These are phyloP conservation scores for Colletotrichum plurivorum DNA, from an alignment of 2,329 filamentous ascomycete genomes.

Conservation along the genomic window DNA sequence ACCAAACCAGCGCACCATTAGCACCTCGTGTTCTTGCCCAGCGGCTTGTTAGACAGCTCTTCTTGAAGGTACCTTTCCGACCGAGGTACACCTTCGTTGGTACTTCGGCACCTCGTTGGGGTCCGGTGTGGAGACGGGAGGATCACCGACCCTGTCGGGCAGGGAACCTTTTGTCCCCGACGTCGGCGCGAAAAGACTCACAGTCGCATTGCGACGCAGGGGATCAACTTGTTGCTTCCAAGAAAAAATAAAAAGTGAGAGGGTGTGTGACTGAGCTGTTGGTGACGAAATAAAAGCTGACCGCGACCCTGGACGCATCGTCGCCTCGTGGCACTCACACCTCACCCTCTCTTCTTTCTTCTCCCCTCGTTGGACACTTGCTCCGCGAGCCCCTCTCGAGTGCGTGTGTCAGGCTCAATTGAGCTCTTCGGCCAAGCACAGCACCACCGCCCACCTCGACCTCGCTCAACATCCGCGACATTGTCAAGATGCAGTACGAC, in stretches of 20 bases:
- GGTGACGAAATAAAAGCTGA: constrained; percentile 36
- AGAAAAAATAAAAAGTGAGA: not conserved
- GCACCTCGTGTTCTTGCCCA: too few relatives aligned
- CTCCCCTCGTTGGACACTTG: not conserved
- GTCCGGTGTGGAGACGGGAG: constrained; percentile 27
- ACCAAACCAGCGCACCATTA: too few relatives aligned
- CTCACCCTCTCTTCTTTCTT: not conserved
- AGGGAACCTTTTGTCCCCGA: constrained; percentile 24
- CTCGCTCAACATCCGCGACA: too few relatives aligned
- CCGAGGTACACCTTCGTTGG: too few relatives aligned
- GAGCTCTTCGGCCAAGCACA: not conserved
- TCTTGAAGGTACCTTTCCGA: too few relatives aligned
- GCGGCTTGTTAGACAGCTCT: too few relatives aligned
- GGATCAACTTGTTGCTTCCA: not conserved
- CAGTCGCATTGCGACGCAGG: not conserved
- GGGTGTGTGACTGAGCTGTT: not conserved
- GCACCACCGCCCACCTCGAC: not conserved
- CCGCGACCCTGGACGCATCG: constrained; percentile 21
- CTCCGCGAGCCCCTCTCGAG: constrained; percentile 8
- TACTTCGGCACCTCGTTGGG: too few relatives aligned
- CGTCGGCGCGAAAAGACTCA: constrained; percentile 20
- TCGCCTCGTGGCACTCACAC: not conserved
- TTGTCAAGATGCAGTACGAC: constrained; percentile 28
- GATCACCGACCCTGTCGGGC: constrained; percentile 30
- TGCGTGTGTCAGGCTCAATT: constrained; percentile 8